phyloP scores from a whole-genome alignment of 306 rosid genomes.

The Purshia tridentata region DNA sequence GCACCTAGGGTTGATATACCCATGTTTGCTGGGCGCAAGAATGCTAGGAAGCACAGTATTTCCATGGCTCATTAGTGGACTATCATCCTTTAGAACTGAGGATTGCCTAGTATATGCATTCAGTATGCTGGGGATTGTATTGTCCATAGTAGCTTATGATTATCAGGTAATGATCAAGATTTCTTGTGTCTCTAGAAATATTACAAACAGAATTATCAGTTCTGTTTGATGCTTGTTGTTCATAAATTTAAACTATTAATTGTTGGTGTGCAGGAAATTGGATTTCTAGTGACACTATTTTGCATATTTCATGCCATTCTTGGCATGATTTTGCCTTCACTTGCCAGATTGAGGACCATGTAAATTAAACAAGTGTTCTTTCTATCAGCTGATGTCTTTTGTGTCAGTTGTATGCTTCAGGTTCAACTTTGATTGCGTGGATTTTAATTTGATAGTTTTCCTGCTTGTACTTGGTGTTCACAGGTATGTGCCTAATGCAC shows the following conservation, averaged over 20 bases:
- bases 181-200: slow-evolving; percentile 10
- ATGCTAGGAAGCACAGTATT: slow-evolving; percentile 89
- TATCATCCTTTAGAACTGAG: slow-evolving; percentile 68
- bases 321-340: slow-evolving; percentile 80
- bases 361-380: slow-evolving; percentile 31
- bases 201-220: slow-evolving; percentile 14
- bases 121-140: slow-evolving; percentile 52
- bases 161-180: slow-evolving; percentile 65
- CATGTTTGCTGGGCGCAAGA: slow-evolving; percentile 79
- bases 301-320: slow-evolving; percentile 75
- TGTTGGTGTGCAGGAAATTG: slow-evolving; percentile 68
- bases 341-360: slow-evolving; percentile 95
- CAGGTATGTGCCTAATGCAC: slow-evolving; percentile 91
- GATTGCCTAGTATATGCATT: slow-evolving; percentile 68
- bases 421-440: not conserved
- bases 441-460: slow-evolving; percentile 8
- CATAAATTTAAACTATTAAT: slow-evolving; percentile 20
- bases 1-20: slow-evolving; percentile 77
- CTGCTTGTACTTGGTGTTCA: slow-evolving; percentile 14
- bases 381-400: not conserved
- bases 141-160: slow-evolving; percentile 73
- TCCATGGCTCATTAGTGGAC: slow-evolving; percentile 80
- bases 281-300: slow-evolving; percentile 65
- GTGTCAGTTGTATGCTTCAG: not conserved
- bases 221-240: slow-evolving; percentile 21